Percentiles rank a stretch among this genome's conserved stretches.
phyloP scores from a whole-genome alignment of 2,329 filamentous ascomycete species.

The Alternaria sp. region DNA sequence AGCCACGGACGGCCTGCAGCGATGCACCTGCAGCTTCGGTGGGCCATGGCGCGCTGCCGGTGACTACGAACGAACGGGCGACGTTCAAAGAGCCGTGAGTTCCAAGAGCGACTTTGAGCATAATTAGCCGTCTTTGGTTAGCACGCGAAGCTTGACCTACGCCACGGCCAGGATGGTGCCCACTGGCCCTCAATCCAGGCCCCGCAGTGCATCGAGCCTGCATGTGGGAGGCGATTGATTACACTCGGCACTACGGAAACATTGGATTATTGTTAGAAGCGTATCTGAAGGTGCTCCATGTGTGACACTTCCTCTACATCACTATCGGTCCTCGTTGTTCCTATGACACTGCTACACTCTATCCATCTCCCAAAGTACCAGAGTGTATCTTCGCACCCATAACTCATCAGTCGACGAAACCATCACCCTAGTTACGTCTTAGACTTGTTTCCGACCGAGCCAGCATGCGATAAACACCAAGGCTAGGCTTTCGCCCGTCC shows the following conservation, averaged over 20 bases:
- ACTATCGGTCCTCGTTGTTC: not conserved
- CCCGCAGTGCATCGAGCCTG: conserved; percentile 15
- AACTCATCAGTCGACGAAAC: not conserved
- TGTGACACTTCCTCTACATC: not conserved
- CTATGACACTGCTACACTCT: conserved; percentile 8
- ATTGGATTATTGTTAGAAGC: conserved; percentile 18
- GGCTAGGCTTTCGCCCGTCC: not conserved
- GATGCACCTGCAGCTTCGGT: conserved; percentile 17
- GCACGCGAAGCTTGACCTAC: conserved; percentile 23
- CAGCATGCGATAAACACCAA: conserved; percentile 15
- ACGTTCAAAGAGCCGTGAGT: conserved; percentile 23
- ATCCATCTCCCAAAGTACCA: not conserved
- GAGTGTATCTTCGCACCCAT: not conserved
- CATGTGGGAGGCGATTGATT: conserved; percentile 15
- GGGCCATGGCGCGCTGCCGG: conserved; percentile 9
- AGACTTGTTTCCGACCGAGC: not conserved
- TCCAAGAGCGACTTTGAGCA: conserved; percentile 40
- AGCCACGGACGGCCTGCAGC: conserved; percentile 13
- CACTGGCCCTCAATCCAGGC: conserved; percentile 16
- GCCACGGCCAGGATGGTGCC: conserved; percentile 20
- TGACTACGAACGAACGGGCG: conserved; percentile 11
- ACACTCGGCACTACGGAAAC: conserved; percentile 18
- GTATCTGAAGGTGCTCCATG: conserved; percentile 19
- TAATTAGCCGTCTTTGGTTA: conserved; percentile 35
- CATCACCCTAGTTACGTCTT: not conserved